A percentile compares a stretch with the other conserved stretches of the same genome.
These are phyloP conservation scores for Hirschfeldia incana DNA, from an alignment of 345 rosid genomes.

Conservation along the genomic window DNA sequence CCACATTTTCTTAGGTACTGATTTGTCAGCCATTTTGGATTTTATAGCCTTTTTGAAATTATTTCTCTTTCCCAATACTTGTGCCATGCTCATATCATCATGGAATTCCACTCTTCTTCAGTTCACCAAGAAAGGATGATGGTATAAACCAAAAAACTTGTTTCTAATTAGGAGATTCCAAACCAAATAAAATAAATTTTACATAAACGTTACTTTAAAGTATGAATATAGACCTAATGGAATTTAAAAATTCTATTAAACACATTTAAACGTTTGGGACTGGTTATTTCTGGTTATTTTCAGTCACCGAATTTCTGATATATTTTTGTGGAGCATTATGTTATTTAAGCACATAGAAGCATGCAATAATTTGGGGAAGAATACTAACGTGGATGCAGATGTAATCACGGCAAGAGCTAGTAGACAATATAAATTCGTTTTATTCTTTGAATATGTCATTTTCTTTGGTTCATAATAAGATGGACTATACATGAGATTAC, in stretches of 20 bases:
- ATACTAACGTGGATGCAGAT: slow-evolving; percentile 24
- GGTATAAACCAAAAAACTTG: neutral
- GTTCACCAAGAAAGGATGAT: neutral
- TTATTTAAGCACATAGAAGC: slow-evolving; percentile 1
- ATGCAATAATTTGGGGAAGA: slow-evolving; percentile 16
- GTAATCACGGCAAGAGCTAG: slow-evolving; percentile 12
- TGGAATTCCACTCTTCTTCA: slow-evolving; percentile 15
- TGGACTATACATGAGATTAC: slow-evolving; percentile 31
- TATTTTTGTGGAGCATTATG: neutral
- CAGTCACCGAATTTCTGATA: neutral
- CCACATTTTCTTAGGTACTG: slow-evolving; percentile 18
- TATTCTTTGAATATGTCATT: slow-evolving; percentile 31
- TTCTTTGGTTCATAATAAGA: slow-evolving; percentile 30
- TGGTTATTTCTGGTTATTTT: neutral
- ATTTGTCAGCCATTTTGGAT: slow-evolving; percentile 35
- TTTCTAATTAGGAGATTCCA: neutral
- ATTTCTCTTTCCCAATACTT: slow-evolving; percentile 20
- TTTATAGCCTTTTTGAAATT: slow-evolving; percentile 5
- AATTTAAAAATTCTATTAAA: neutral
- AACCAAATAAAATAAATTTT: neutral
- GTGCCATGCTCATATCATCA: slow-evolving; percentile 11
- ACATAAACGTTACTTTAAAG: neutral
- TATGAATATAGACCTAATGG: neutral
- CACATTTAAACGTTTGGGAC: neutral
- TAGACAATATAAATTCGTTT: slow-evolving; percentile 32